Base-by-base conservation (phyloP, 768 basidiomycete genomes). In the Tephrocybe sp. region DNA sequence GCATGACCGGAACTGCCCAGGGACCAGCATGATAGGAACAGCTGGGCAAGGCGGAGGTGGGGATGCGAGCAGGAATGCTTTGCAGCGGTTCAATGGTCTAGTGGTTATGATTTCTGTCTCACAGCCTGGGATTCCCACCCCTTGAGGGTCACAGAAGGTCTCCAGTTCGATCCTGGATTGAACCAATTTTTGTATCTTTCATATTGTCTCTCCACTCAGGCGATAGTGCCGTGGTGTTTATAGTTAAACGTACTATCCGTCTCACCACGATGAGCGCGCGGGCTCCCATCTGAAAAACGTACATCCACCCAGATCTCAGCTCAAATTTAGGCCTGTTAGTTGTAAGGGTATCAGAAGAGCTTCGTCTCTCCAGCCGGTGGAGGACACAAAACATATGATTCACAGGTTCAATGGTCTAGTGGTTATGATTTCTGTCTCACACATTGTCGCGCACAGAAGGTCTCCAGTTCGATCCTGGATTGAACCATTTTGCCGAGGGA, bases 401-500 rank as follows among this genome's bases (percentile, higher is more conserved):
- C 43, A 5, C 27, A 29, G 59, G 59, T 61, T 59, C 57, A 61
- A 61, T 61, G 60, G 60, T 61, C 60, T 61, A 61, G 60, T 60
- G 60, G 60, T 61, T 60, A 61, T 61, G 60, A 61, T 61, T 70
- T 71, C 69, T 71, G 70, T 69, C 67, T 70, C 65, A 71, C 70
- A 71, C 21, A 42, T 10, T 36, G 42, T 31, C 49, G 61, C 41
- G 42, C 70, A 69, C 70, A 71, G 69, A 70, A 69, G 70, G 69
- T 71, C 67, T 62, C 67, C 68, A 65, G 69, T 70, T 71, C 71
- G 66, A 72, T 64, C 68, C 68, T 67, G 69, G 69, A 64, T 65
- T 70, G 67, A 68, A 69, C 69, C 68, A 71, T 60, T 66, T 66
- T 41, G 15, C 22, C 3, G 7, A 2, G 5, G 25, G 11, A 16